Evolutionary conservation across 1,284 basidiomycete genomes (phyloP).

Genomic region (Irpex lacteus): DNA sequence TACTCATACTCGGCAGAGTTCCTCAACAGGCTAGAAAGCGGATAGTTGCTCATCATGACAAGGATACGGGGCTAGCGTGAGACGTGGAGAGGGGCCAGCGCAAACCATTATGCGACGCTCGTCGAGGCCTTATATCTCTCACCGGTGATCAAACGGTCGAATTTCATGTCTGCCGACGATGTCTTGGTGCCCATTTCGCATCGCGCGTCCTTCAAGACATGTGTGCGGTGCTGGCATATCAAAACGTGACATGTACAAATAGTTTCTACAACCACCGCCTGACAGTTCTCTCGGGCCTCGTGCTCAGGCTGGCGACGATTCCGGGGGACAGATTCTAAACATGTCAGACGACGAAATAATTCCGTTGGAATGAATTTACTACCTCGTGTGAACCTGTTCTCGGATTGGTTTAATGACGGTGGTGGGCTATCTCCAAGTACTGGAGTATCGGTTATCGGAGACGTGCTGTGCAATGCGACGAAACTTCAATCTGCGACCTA

Average conservation of each 20-base stretch:
- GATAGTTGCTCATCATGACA: neutral
- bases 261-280: neutral
- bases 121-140: neutral
- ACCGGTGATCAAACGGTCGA: neutral
- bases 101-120: neutral
- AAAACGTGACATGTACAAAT: neutral
- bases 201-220: neutral
- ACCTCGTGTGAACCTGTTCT: neutral
- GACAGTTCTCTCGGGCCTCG: neutral
- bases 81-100: neutral
- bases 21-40: constrained; percentile 24
- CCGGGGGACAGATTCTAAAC: neutral
- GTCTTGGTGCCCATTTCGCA: neutral
- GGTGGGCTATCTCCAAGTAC: neutral
- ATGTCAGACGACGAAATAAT: neutral
- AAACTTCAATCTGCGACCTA: neutral
- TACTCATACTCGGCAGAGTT: constrained; percentile 45
- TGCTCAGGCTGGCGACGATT: neutral
- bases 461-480: neutral
- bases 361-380: neutral
- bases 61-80: neutral
- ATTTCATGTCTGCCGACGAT: neutral
- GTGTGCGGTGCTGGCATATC: neutral
- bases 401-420: neutral
- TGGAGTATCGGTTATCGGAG: neutral